Conservation (phyloP, 371 early-diverging fungal species). For the Rhizopus sp. region DNA sequence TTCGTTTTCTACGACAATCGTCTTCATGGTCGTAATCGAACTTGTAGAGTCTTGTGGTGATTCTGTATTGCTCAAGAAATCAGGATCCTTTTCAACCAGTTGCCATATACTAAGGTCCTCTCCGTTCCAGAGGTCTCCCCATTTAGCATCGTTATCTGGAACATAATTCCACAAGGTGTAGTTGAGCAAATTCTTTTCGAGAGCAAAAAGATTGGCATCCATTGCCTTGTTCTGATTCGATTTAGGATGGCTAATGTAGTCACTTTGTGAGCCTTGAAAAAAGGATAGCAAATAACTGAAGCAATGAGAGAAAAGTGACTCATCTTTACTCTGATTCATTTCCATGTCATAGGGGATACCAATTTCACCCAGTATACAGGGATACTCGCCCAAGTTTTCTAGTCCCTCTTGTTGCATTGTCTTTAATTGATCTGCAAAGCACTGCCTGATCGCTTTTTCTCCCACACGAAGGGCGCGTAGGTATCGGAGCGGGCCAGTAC, state of each 20-base stretch:
- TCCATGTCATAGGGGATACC: conserved; percentile 79
- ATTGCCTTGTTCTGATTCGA: conserved; percentile 65
- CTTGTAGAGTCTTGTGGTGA: background rate
- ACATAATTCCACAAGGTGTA: conserved; percentile 73
- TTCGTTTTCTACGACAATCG: conserved; percentile 4
- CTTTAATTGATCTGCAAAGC: conserved; percentile 61
- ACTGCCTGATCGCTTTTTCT: conserved; percentile 57
- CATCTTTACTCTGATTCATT: background rate
- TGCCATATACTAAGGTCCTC: conserved; percentile 67
- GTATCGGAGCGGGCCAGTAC: conserved; percentile 50
- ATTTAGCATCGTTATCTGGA: conserved; percentile 56
- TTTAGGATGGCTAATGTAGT: conserved; percentile 12
- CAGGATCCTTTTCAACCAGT: background rate
- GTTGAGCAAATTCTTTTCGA: conserved; percentile 63
- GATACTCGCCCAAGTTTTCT: conserved; percentile 48
- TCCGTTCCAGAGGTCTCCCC: conserved; percentile 78
- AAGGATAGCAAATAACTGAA: conserved; percentile 8
- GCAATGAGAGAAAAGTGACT: background rate
- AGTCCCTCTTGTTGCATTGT: conserved; percentile 57
- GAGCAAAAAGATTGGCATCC: conserved; percentile 70
- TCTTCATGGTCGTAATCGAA: background rate
- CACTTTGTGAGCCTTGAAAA: background rate
- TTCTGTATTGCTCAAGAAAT: background rate
- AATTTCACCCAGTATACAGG: conserved; percentile 71
- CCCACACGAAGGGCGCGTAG: conserved; percentile 62